Base-by-base conservation (phyloP, 2,329 filamentous ascomycete species). In the Saccharata proteae region DNA sequence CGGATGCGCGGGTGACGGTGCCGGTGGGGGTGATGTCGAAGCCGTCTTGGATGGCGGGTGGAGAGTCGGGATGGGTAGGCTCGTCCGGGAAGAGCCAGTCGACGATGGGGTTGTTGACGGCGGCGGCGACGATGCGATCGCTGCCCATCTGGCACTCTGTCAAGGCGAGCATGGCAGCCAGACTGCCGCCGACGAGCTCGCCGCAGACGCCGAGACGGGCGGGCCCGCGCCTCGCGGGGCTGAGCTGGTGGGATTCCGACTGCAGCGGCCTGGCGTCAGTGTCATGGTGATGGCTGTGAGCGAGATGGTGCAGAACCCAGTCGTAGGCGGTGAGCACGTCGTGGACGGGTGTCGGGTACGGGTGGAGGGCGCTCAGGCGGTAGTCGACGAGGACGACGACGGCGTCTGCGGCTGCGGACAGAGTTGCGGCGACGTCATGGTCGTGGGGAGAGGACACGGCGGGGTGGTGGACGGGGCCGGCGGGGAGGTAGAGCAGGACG, bases 31-130 rank as follows among this genome's bases (percentile, higher is more conserved):
- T n/a, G n/a, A n/a, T n/a, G n/a, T n/a, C n/a, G n/a, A n/a, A n/a
- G n/a, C n/a, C n/a, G n/a, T n/a, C n/a, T n/a, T n/a, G n/a, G n/a
- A n/a, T n/a, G n/a, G n/a, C n/a, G n/a, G n/a, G n/a, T n/a, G n/a
- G n/a, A n/a, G n/a, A n/a, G n/a, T n/a, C n/a, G n/a, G n/a, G n/a
- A n/a, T n/a, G n/a, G n/a, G n/a, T n/a, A n/a, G n/a, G n/a, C n/a
- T n/a, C n/a, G n/a, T n/a, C n/a, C n/a, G 55, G 49, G 26, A 58
- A 58, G 3, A 61, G 47, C 65, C 65, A 69, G 38, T 67, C 61
- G 8, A 57, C 46, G 5, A 69, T 48, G 6, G 65, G 62, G 24
- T 61, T 62, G 38, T 58, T 62, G 10, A 66, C 43, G 3, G 60
- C 59, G 5, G 59, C 59, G 16, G 62, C 61, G n/a, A 44, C 46